Evolutionary conservation across 2,329 filamentous ascomycete species (phyloP).

Genomic region (Stemphylium vesicarium): DNA sequence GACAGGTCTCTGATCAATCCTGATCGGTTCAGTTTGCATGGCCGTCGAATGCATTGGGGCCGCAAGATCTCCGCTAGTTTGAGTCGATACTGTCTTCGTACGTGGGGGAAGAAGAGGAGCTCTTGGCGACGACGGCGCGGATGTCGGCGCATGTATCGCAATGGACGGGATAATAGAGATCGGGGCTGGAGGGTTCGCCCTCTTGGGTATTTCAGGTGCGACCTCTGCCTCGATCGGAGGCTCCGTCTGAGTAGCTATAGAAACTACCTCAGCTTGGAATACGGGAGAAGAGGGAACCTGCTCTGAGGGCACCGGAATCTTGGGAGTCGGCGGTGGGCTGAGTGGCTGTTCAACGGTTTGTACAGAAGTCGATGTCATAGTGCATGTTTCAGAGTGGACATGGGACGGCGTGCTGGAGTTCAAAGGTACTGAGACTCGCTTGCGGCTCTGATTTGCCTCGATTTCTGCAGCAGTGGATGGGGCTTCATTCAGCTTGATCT

Average conservation of each 20-base stretch:
- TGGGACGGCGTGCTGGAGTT: constrained; percentile 18
- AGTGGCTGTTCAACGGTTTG: constrained; percentile 68
- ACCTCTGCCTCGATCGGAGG: constrained; percentile 40
- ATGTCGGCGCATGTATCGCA: constrained; percentile 86
- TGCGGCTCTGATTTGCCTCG: constrained; percentile 76
- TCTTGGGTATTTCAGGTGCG: constrained; percentile 17
- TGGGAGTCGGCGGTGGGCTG: constrained; percentile 71
- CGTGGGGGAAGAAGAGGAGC: constrained; percentile 79
- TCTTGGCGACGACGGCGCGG: constrained; percentile 76
- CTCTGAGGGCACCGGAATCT: constrained; percentile 53
- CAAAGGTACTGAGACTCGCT: constrained; percentile 62
- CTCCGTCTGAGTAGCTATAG: constrained; percentile 68
- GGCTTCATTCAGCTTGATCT: constrained; percentile 32
- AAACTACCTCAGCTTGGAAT: constrained; percentile 55
- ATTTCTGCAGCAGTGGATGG: constrained; percentile 54
- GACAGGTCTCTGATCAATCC: constrained; percentile 77
- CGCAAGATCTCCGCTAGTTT: constrained; percentile 67
- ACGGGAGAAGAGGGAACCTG: constrained; percentile 48
- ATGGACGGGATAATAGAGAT: constrained; percentile 82
- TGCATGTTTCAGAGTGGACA: constrained; percentile 20
- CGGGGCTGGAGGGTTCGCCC: constrained; percentile 46
- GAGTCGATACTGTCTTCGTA: constrained; percentile 81
- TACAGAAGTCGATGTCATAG: constrained; percentile 69
- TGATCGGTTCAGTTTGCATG: constrained; percentile 90
- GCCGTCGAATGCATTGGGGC: constrained; percentile 60